Evolutionary conservation across 768 basidiomycete genomes (phyloP).

Genomic region (Psilocybe sp.): DNA sequence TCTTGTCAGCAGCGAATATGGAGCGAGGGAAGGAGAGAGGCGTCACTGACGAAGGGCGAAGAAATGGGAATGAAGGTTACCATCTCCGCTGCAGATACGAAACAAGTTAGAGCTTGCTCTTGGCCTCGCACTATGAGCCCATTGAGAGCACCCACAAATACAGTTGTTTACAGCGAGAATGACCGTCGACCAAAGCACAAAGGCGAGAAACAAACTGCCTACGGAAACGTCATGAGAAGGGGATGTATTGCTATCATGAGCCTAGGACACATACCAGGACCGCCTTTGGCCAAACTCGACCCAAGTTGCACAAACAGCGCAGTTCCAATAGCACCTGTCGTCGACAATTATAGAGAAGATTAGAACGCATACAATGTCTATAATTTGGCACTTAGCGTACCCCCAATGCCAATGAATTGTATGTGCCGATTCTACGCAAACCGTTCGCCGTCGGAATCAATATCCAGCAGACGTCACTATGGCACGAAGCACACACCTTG

Average conservation of each 20-base stretch:
- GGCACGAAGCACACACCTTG: slow-evolving; percentile 12
- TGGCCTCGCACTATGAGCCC: not conserved
- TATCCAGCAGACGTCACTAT: not conserved
- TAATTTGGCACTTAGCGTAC: slow-evolving; percentile 18
- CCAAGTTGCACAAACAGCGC: slow-evolving; percentile 81
- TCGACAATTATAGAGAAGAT: not conserved
- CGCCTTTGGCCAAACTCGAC: slow-evolving; percentile 53
- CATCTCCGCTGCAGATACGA: slow-evolving; percentile 64
- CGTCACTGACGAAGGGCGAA: slow-evolving; percentile 59
- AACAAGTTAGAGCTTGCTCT: slow-evolving; percentile 4
- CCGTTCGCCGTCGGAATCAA: not conserved
- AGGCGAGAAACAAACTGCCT: slow-evolving; percentile 52
- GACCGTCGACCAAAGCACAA: slow-evolving; percentile 47
- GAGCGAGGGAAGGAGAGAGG: not conserved
- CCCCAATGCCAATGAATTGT: slow-evolving; percentile 51
- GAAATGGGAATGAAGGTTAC: slow-evolving; percentile 77
- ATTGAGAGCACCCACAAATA: slow-evolving; percentile 23
- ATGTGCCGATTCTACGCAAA: slow-evolving; percentile 43
- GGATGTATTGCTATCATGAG: slow-evolving; percentile 7
- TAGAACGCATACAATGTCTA: not conserved
- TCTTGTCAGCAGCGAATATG: not conserved
- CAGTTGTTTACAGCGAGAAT: slow-evolving; percentile 50
- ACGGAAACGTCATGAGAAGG: not conserved
- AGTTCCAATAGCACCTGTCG: slow-evolving; percentile 66
- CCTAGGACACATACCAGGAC: slow-evolving; percentile 47